Evolutionary conservation across 2,329 filamentous ascomycete genomes (phyloP), one percentile per base, ranked within the genome.

Genomic region (Hypoxylon sp.): DNA sequence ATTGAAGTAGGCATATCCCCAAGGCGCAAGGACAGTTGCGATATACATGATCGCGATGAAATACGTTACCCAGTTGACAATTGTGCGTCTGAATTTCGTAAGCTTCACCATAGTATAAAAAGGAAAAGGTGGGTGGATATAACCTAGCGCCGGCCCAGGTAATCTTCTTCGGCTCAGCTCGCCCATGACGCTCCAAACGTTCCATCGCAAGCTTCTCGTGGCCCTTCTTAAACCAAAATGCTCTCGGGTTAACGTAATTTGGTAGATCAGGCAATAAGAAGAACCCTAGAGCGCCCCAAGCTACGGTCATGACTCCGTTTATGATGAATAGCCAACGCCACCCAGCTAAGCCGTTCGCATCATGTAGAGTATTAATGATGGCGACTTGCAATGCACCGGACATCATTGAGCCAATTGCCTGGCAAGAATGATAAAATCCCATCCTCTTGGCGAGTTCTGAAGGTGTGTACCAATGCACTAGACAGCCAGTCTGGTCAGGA

Each of bases 261-360:
- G 82, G 82, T 9, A 83, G 78, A 14, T 82, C 82, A 0, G 82
- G 82, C 25, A 80, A 68, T 30, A 87, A 82, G 43, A 87, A 73
- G 69, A 83, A 86, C 0, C 86, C 86, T 1, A 83, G 79, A 1
- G 85, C 57, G 0, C 85, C 85, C 9, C 87, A 82, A 0, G 83
- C 81, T 2, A 88, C 79, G 1, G 84, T 86, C 75, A 87, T 88
- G 25, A 86, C 78, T 1, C 83, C 85, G 64, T 88, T 86, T 46
- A 89, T 86, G 23, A 88, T 81, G 56, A 88, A 89, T 0, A 87
- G 76, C 85, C 82, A 84, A 25, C 81, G 75, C 84, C 85, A 86
- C 0, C 85, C 85, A 0, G 83, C 77, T 70, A 86, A 78, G 0
- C 84, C 85, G 2, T 72, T 75, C 1, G 81, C 77, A 0, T 84